Evolutionary conservation across 2,329 filamentous ascomycete species (phyloP).

Genomic region (Arthrobotrys pseudoclavata): DNA sequence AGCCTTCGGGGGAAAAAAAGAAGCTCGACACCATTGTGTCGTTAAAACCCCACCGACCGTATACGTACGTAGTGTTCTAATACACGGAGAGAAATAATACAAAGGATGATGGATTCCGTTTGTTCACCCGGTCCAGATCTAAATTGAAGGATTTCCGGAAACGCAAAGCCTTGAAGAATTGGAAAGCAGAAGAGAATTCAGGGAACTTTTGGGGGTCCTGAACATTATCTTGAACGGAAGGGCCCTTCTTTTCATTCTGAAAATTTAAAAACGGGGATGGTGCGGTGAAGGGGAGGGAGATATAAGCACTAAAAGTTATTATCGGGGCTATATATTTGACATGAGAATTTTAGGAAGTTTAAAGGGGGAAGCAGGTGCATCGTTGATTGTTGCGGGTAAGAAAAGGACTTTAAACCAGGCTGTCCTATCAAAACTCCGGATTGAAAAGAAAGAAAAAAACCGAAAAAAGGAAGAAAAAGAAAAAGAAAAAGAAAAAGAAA

Average conservation of each 20-base stretch:
- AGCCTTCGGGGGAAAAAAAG: not conserved
- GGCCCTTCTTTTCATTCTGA: slow-evolving; percentile 23
- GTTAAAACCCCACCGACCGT: not conserved
- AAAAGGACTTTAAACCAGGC: slow-evolving; percentile 11
- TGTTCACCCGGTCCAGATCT: slow-evolving; percentile 21
- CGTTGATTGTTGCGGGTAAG: slow-evolving; percentile 13
- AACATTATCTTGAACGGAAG: slow-evolving; percentile 2
- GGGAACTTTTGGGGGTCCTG: slow-evolving; percentile 19
- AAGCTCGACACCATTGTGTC: not conserved
- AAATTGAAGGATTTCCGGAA: slow-evolving; percentile 2
- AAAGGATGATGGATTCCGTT: slow-evolving; percentile 1
- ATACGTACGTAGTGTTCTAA: not conserved
- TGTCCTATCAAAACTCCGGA: slow-evolving; percentile 40
- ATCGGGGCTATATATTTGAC: slow-evolving; percentile 57
- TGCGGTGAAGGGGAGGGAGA: not conserved
- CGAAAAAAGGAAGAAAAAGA: not conserved
- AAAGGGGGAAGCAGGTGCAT: slow-evolving; percentile 19
- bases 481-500: not conserved
- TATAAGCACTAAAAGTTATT: slow-evolving; percentile 42
- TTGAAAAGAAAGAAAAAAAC: not conserved
- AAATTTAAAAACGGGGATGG: not conserved
- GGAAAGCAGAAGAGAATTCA: not conserved
- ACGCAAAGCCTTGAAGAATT: not conserved
- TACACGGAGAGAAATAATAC: slow-evolving; percentile 10
- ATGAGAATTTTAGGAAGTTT: slow-evolving; percentile 30